Conservation (phyloP, 441 rosid genomes). For the Manihot esculenta region DNA sequence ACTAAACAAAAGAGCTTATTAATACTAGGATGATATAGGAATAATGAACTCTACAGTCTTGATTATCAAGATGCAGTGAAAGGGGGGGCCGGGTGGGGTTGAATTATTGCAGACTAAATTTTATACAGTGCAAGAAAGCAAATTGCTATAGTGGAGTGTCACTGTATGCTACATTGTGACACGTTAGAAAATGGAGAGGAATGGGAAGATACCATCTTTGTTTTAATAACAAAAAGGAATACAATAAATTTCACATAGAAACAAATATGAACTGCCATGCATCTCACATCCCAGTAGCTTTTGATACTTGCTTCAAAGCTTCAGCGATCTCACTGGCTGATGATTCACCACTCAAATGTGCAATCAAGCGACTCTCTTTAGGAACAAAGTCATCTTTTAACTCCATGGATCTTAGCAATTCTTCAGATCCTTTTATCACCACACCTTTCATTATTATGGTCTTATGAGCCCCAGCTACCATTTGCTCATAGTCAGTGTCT, state of each 20-base stretch:
- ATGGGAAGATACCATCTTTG: not conserved
- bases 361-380: conserved; percentile 55
- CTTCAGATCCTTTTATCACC: conserved; percentile 60
- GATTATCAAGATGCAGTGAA: too few species aligned
- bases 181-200: not conserved
- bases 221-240: not conserved
- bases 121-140: not conserved
- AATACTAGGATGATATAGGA: too few species aligned
- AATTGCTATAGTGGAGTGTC: not conserved
- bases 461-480: conserved; percentile 83
- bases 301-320: conserved; percentile 52
- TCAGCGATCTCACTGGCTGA: conserved; percentile 53
- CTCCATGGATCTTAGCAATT: conserved; percentile 57
- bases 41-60: too few species aligned
- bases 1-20: too few species aligned
- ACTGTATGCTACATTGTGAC: not conserved
- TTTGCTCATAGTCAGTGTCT: conserved; percentile 82
- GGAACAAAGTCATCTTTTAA: conserved; percentile 74
- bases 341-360: conserved; percentile 42
- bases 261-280: not conserved
- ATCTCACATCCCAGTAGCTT: conserved; percentile 39
- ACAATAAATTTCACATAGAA: not conserved
- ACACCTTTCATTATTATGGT: conserved; percentile 64
- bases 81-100: not conserved
- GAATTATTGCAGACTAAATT: not conserved